These are phyloP conservation scores for Crucihimalaya himalaica DNA, from an alignment of 345 rosid genomes.

Conservation along the genomic window DNA sequence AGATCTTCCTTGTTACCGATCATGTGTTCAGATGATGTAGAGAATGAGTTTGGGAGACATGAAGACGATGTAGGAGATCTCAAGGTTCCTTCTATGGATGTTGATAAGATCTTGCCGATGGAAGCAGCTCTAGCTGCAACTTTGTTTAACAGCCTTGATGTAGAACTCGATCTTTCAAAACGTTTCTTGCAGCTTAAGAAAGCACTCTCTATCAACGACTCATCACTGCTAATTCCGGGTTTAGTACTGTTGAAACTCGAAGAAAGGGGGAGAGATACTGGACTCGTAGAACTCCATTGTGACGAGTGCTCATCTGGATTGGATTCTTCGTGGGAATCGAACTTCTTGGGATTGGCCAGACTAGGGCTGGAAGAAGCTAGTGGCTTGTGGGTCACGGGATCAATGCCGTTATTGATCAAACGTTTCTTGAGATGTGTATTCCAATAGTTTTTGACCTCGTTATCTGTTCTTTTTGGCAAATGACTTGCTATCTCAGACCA, in stretches of 20 bases:
- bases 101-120: slow-evolving; percentile 10
- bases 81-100: slow-evolving; percentile 10
- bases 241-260: background rate
- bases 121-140: slow-evolving; percentile 10
- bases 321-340: background rate
- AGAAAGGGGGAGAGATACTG: background rate
- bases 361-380: slow-evolving; percentile 9
- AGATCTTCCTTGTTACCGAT: background rate
- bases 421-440: slow-evolving; percentile 61
- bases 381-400: slow-evolving; percentile 60
- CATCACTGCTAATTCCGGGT: background rate
- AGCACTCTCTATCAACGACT: background rate
- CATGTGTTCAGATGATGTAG: background rate
- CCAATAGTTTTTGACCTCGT: slow-evolving; percentile 59
- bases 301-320: background rate
- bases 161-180: background rate
- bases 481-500: slow-evolving; percentile 61
- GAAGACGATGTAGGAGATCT: background rate
- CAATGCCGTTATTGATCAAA: slow-evolving; percentile 56
- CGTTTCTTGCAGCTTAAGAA: slow-evolving; percentile 11
- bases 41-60: background rate
- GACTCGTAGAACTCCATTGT: background rate
- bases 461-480: slow-evolving; percentile 55
- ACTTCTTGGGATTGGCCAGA: background rate
- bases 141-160: slow-evolving; percentile 29